Base-by-base conservation (phyloP, 768 basidiomycete species). In the Serpula lacrymans region DNA sequence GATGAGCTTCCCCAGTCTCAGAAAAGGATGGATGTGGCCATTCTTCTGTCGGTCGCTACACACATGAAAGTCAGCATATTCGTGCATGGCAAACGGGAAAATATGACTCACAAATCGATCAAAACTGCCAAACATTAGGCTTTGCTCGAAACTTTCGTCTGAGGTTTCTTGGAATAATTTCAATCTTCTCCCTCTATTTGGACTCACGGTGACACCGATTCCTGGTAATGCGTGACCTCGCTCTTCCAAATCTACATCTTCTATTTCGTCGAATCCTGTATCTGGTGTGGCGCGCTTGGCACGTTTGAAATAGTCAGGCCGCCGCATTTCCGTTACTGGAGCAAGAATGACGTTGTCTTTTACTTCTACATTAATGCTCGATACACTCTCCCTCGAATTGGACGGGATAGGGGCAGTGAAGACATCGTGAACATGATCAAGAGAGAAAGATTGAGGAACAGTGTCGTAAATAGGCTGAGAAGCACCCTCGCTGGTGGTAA, bases 71-170 rank as follows among this genome's bases (percentile, higher is more conserved):
- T 14, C 34, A 35, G 9, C 43, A 35, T 16, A 25, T 23, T 14
- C 35, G 34, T 12, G 30, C 14, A 27, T 39, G 31, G 31, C 45
- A 23, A 12, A 38, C 42, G 25, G 23, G 25, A 16, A 20, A 24
- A 12, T 17, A 17, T n/a, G 34, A 65, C 79, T 60, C 57, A 82
- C 86, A 59, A 88, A 88, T 46, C 74, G 74, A 1, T 80, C 84
- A 59, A 88, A 88, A 6, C 87, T 86, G 22, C 85, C 84, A 14
- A 84, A 85, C 77, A 88, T 85, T 29, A 88, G 58, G 50, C 84
- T 84, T 62, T 89, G 86, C 52, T 89, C 87, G 50, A 89, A 88
- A 52, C 85, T 88, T 60, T 86, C 84, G 33, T 86, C 84, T 4
- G 82, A 84, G 0, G 85, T 88, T 62, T 87, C 84, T 57, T 87